Base-by-base conservation (phyloP, 331 rosid genomes). In the Malus hybrid region DNA sequence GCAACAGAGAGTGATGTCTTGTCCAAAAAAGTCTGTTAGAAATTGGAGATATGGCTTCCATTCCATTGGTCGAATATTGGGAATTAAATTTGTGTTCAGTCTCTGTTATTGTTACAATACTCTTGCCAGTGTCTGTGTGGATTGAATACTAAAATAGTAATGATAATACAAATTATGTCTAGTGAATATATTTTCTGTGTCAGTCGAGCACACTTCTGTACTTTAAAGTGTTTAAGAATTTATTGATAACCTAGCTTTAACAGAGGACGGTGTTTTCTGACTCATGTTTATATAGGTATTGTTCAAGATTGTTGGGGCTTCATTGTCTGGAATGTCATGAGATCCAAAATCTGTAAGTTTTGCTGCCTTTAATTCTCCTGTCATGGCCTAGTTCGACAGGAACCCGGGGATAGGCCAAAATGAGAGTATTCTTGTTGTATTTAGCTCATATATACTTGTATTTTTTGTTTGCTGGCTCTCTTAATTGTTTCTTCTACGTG, bases 321-420 rank as follows among this genome's bases (percentile, higher is more conserved):
- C 99, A 20, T 69, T 87, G 72, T 92, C 99, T 80, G 93, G 99
- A 83, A 81, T 92, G 77, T 65, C 87, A 26, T 63, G 85, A 66
- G 96, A 92, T 84, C 82, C 95, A 20, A 90, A 87, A 92, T 82
- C 95, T 76, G 99, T 94, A 84, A 94, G 97, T 86, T 71, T 10
- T 62, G 70, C 33, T 52, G n/a, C 66, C 52, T 46, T 39, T 69
- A 28, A 13, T 66, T 75, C 16, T 65, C 66, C 56, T 62, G 34
- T 26, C 58, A 24, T 58, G 15, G 18, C 29, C 65, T 60, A 3
- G n/a, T 15, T 18, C 66, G 10, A 60, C 42, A 58, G 42, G 6
- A 24, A 24, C 68, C 19, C 44, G 36, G 67, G 24, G 22, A 20
- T 71, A 10, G 10, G 57, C 19, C 2, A 5, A 19, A 30, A 28